phyloP scores from a whole-genome alignment of 1,284 basidiomycete species.

The Ustilago hordei region DNA sequence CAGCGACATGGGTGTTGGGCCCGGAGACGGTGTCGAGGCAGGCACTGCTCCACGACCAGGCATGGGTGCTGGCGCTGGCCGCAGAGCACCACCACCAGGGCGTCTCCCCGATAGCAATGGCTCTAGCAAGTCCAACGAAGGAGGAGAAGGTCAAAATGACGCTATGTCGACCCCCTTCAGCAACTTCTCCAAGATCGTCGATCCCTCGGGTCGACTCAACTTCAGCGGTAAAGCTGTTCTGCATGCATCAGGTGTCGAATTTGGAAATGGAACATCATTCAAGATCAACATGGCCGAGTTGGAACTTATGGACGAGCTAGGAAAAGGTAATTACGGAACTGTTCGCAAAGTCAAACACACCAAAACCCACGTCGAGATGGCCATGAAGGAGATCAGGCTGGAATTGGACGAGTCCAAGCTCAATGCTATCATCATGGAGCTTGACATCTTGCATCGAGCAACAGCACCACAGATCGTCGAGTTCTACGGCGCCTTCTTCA shows the following conservation, averaged over 20 bases:
- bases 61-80: conserved; percentile 75
- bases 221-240: conserved; percentile 93
- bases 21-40: conserved; percentile 21
- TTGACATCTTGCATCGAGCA: conserved; percentile 95
- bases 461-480: conserved; percentile 92
- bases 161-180: conserved; percentile 82
- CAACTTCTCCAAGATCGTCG: conserved; percentile 95
- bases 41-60: conserved; percentile 10
- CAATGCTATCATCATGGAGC: conserved; percentile 97
- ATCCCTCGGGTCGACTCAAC: conserved; percentile 92
- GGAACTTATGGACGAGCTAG: conserved; percentile 85
- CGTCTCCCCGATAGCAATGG: conserved; percentile 67
- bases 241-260: conserved; percentile 92
- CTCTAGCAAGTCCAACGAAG: conserved; percentile 18
- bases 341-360: conserved; percentile 95
- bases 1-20: conserved; percentile 55
- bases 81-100: conserved; percentile 73
- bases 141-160: conserved; percentile 48
- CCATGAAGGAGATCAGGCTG: conserved; percentile 99
- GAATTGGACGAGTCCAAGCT: conserved; percentile 94
- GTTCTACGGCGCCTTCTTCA: conserved; percentile 98
- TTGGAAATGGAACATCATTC: conserved; percentile 90
- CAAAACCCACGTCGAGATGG: conserved; percentile 95
- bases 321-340: conserved; percentile 95
- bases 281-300: conserved; percentile 96